Evolutionary conservation across 2,329 filamentous ascomycete genomes (phyloP), one percentile per base, ranked within the genome.

Genomic region (Pyrenochaeta sp.): DNA sequence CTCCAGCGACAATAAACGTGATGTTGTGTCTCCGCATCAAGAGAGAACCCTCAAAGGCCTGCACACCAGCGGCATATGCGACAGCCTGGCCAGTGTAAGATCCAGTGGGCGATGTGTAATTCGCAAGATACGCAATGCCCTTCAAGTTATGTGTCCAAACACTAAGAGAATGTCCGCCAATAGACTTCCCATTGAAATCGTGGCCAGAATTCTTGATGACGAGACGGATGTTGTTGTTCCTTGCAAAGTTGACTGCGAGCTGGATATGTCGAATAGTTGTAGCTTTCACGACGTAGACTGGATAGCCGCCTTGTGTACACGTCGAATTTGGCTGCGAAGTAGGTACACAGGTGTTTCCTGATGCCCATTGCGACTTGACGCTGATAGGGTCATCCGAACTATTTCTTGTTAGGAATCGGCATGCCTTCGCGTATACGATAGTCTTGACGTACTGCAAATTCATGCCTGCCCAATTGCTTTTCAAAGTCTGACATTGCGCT

Each of bases 141-240:
- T 73, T 69, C 51, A 72, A 56, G 3, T 54, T 57, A 49, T 72
- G 69, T 9, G 68, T 72, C 69, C 69, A 72, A 18, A 72, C 41
- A 21, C 67, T 70, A 15, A 72, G 39, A 5, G 67, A 51, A 2
- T 63, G 64, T 23, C 48, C 49, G 9, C 67, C 69, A 0, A 56
- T 44, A 7, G 66, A 69, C 32, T 71, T 71, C 6, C 69, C 69
- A 0, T 54, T 31, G 49, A 63, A 72, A 41, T 71, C 69, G 18
- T 74, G 71, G 0, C 71, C 69, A 1, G 71, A 73, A 29, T 71
- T 73, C 30, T 68, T 68, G n/a, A 74, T 51, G 1, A 73, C 53
- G 2, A 74, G 53, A 1, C 71, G 63, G 1, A 74, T 20, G 12
- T 67, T 58, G 35, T 67, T 42, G 5, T 64, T 61, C 0, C 63